Conservation (phyloP, 768 basidiomycete species). For the Pulveroboletus sp. region DNA sequence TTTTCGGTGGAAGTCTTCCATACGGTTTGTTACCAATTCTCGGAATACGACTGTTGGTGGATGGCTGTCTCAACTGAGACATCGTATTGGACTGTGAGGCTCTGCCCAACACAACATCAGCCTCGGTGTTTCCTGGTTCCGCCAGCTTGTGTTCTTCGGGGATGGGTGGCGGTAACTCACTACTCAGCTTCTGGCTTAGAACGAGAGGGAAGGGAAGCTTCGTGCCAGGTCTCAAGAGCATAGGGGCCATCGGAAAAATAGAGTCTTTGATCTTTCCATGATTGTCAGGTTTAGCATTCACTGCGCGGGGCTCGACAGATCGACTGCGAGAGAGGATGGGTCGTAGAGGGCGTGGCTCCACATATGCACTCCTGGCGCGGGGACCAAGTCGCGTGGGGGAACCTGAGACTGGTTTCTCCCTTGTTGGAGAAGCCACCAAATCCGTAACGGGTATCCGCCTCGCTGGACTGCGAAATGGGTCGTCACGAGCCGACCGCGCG, state of each 20-base stretch:
- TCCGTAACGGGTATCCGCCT: conserved; percentile 31
- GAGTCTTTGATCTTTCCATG: conserved; percentile 16
- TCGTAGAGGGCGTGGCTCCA: conserved; percentile 29
- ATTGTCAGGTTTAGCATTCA: conserved; percentile 4
- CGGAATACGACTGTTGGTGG: conserved; percentile 53
- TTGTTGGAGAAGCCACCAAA: conserved; percentile 26
- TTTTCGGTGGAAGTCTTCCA: conserved; percentile 33
- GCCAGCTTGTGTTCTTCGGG: conserved; percentile 29
- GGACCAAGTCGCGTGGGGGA: conserved; percentile 18
- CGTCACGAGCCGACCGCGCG: conserved; percentile 37
- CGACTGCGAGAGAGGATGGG: conserved; percentile 20
- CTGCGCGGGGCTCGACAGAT: conserved; percentile 26
- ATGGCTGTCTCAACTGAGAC: conserved; percentile 45
- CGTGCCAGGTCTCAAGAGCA: conserved; percentile 3
- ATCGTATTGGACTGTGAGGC: conserved; percentile 29
- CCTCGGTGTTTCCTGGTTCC: conserved; percentile 1
- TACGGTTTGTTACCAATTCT: conserved; percentile 59
- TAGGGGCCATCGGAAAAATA: conserved; percentile 16
- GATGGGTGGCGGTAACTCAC: conserved; percentile 25
- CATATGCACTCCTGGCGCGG: conserved; percentile 32
- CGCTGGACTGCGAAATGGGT: conserved; percentile 34
- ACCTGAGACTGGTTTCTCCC: background rate
- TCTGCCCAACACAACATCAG: conserved; percentile 13
- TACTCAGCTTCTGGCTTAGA: conserved; percentile 16
- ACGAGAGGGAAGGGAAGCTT: conserved; percentile 30